Base-by-base conservation (phyloP, 2,329 filamentous ascomycete species). In the Teratosphaeria pseudoeucalypti region DNA sequence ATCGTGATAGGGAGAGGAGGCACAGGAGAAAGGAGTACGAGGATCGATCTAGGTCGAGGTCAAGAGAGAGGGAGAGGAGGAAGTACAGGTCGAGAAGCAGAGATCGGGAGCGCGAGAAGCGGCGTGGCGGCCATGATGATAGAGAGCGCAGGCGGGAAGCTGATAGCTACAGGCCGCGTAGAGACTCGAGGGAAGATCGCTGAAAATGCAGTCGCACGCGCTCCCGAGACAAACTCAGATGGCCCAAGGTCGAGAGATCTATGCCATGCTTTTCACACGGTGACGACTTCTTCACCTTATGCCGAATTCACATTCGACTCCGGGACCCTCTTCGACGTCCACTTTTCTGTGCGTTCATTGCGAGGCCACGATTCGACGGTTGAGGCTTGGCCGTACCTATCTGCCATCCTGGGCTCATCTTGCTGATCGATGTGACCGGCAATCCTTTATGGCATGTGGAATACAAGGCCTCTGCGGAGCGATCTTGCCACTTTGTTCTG, bases 1-100 rank as follows among this genome's bases (percentile, higher is more conserved):
- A 65, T 58, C 52, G 62, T 54, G 66, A 69, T 32, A 58, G 61
- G 34, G 61, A 63, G 52, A 64, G 66, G 27, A 66, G 64, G 23
- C 65, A 69, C 43, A 60, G 64, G n/a, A 29, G 34, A 23, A 65
- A 65, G 54, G 55, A 58, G 54, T 54, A 61, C 37, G 56, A 57
- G 6, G 58, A 57, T 12, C 37, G 58, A 23, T 52, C 56, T 47
- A 59, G 58, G 9, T 65, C 68, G 32, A 55, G 58, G 49, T 65
- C 68, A 54, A 57, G 62, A 52, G 62, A 61, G 37, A 52, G 62
- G 58, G 62, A 68, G 23, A 55, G 56, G 26, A 62, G 60, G 55
- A 61, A 60, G 43, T 59, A 63, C 6, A 56, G 64, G 57, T 63
- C 64, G 5, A 34, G 61, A 52, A 67, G 64, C 39, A 58, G 64